Evolutionary conservation across 169 alveolate species (phyloP).

Genomic region (Plasmodium blacklocki): DNA sequence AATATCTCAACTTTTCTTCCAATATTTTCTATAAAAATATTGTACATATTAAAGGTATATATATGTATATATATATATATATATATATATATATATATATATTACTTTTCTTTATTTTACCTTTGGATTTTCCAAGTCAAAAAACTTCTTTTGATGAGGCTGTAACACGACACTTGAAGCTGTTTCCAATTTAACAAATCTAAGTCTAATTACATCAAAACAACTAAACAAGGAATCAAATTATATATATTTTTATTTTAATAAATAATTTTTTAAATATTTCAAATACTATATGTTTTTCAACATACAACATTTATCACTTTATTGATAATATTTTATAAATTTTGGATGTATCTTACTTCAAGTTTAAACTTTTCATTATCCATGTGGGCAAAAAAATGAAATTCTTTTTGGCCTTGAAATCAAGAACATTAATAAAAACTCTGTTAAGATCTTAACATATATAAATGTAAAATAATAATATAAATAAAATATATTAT

Average conservation of each 20-base stretch:
- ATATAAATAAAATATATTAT: too few relatives aligned
- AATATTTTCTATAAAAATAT: constrained; percentile 27
- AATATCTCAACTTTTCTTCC: constrained; percentile 54
- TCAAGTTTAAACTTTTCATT: constrained; percentile 33
- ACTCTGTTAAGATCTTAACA: constrained; percentile 47
- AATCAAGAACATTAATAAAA: constrained; percentile 55
- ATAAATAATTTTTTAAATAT: too few relatives aligned
- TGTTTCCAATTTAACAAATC: constrained; percentile 53
- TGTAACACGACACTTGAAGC: constrained; percentile 44
- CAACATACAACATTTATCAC: too few relatives aligned
- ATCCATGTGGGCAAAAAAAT: constrained; percentile 54
- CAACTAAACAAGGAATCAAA: constrained; percentile 12
- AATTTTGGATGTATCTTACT: not conserved
- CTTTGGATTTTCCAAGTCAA: constrained; percentile 45
- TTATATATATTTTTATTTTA: too few relatives aligned
- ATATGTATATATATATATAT: not conserved
- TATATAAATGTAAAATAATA: not conserved
- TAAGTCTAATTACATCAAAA: constrained; percentile 41
- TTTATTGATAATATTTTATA: too few relatives aligned
- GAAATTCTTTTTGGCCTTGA: constrained; percentile 61
- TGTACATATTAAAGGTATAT: too few relatives aligned
- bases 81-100: not conserved
- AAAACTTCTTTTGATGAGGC: constrained; percentile 62
- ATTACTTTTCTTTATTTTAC: constrained; percentile 7
- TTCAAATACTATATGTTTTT: too few relatives aligned